Conservation (phyloP, 2,329 filamentous ascomycete species). For the Arthrobotrys entomopaga region DNA sequence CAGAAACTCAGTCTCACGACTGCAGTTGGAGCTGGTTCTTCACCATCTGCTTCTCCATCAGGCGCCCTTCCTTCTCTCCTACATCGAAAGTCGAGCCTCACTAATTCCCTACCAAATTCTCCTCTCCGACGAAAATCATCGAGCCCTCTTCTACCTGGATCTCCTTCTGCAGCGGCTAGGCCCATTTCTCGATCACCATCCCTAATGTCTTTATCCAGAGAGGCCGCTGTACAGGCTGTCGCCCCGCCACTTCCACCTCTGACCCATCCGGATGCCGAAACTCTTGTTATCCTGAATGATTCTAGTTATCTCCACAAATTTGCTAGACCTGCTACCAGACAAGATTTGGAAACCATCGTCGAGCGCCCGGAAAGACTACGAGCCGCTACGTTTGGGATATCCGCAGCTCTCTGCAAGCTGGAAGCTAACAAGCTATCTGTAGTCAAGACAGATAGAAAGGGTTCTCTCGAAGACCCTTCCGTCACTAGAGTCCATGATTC, state of each 20-base stretch:
- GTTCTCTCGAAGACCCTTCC: conserved; percentile 77
- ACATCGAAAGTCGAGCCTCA: conserved; percentile 40
- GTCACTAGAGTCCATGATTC: conserved; percentile 90
- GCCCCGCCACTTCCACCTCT: conserved; percentile 46
- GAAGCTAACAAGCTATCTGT: conserved; percentile 71
- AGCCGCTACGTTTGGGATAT: conserved; percentile 82
- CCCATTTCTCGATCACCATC: conserved; percentile 55
- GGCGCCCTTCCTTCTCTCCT: conserved; percentile 34
- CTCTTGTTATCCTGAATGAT: conserved; percentile 88
- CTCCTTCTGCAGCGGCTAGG: conserved; percentile 34
- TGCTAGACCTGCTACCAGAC: conserved; percentile 81
- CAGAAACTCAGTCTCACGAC: conserved; percentile 42
- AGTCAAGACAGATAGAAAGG: conserved; percentile 76
- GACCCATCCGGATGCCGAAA: conserved; percentile 64
- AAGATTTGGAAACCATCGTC: conserved; percentile 82
- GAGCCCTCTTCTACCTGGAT: conserved; percentile 31
- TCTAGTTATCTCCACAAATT: conserved; percentile 94
- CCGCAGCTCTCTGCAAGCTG: conserved; percentile 88
- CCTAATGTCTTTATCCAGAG: conserved; percentile 59
- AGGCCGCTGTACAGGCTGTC: conserved; percentile 60
- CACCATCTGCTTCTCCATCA: conserved; percentile 17
- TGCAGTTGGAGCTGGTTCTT: neutral
- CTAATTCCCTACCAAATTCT: conserved; percentile 43
- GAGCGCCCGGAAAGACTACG: conserved; percentile 92
- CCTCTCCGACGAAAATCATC: conserved; percentile 45